Percentiles rank a stretch among this genome's conserved stretches.
These are phyloP conservation scores for Citrus hindsii DNA, from an alignment of 345 rosid species.

Conservation along the genomic window DNA sequence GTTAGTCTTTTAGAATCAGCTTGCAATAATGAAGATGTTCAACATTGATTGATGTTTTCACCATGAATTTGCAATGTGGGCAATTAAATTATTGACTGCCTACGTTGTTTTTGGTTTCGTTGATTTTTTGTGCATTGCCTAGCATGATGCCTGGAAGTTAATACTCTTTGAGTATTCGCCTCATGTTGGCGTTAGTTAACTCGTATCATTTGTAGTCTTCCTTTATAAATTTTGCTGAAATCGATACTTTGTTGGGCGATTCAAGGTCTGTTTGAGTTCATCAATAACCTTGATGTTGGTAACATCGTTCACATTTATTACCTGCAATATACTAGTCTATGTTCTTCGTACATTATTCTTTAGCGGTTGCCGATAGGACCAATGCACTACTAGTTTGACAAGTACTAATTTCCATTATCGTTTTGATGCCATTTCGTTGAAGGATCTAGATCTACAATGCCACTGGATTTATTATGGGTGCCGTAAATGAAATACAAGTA, in stretches of 20 bases:
- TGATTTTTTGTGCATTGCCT: neutral
- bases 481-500: too few species aligned
- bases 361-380: neutral
- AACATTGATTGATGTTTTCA: neutral
- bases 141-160: neutral
- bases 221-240: neutral
- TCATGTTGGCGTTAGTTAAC: neutral
- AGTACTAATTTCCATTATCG: neutral
- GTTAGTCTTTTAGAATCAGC: too few species aligned
- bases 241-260: neutral
- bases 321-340: neutral
- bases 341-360: neutral
- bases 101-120: neutral
- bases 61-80: neutral
- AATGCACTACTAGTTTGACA: neutral
- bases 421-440: neutral
- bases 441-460: neutral
- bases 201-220: neutral
- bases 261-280: neutral
- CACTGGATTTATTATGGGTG: neutral
- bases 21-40: neutral
- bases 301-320: neutral
- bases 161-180: neutral
- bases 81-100: neutral
- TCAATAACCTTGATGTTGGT: neutral